Base-by-base conservation (phyloP, 2,329 filamentous ascomycete species). In the Tricladium varicosporioides region DNA sequence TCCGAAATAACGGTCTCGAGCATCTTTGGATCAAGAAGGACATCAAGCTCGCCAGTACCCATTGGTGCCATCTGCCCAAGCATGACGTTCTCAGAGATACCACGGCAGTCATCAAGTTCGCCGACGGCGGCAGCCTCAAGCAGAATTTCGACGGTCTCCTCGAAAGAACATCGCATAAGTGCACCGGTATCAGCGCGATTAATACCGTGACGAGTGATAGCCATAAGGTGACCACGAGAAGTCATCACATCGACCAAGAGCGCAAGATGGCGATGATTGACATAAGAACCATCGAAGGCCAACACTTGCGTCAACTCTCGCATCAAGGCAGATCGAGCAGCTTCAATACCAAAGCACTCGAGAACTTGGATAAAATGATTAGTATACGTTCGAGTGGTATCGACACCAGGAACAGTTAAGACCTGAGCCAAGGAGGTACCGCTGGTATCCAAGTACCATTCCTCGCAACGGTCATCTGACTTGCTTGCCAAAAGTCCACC, bases 31-130 rank as follows among this genome's bases (percentile, higher is more conserved):
- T 99, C 95, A 64, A 99, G 82, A 65, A 92, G 86, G 53, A 97
- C 86, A 63, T 99, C 92, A 68, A 99, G 93, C 74, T 96, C 92
- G 62, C 94, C 94, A 57, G 95, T 99, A 61, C 94, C 94, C 82
- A 96, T 93, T 31, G 95, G 94, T 5, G 95, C 94, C 76, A 97
- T 84, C 76, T 99, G 94, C 61, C 94, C 94, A 61, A 99, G 84
- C 84, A 99, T 99, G 71, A 99, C 88, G 77, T 99, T 99, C 77
- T 99, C 94, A 14, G 94, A 97, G 51, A 99, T 93, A 80, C 94
- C 94, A 59, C 92, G 89, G 78, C 95, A 99, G 74, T 99, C 94
- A 70, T 99, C 94, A 32, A 99, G 82, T 74, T 99, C 94, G 71
- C 94, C 94, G 51, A 91, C 91, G 14, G 92, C 91, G 19, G 94